Percentiles rank a stretch among this genome's conserved stretches.
Evolutionary conservation across 2,329 filamentous ascomycete genomes (phyloP).

Genomic region (Hymenoscyphus occultus): DNA sequence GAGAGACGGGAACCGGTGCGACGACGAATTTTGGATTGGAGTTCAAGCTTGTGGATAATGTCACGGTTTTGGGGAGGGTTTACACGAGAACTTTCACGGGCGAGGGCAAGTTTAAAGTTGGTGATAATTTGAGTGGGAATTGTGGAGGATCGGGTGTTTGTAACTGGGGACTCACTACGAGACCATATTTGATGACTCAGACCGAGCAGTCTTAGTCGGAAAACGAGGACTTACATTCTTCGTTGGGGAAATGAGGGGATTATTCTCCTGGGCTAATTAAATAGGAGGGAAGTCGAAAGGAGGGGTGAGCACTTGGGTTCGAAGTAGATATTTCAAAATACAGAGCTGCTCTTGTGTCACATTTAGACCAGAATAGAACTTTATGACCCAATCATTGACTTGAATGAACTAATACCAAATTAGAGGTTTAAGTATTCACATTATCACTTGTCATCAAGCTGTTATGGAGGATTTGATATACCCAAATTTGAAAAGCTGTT

Average conservation of each 20-base stretch:
- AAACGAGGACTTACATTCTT: background rate
- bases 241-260: background rate
- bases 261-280: background rate
- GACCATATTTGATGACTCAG: background rate
- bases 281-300: background rate
- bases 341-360: too few relatives aligned
- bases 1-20: background rate
- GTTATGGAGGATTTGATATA: too few relatives aligned
- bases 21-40: background rate
- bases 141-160: background rate
- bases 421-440: too few relatives aligned
- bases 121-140: background rate
- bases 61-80: background rate
- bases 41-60: slow-evolving; percentile 1
- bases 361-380: too few relatives aligned
- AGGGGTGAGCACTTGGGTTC: background rate
- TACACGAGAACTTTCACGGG: background rate
- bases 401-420: too few relatives aligned
- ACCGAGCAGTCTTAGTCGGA: background rate
- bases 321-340: too few relatives aligned
- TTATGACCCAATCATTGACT: too few relatives aligned
- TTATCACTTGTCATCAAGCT: too few relatives aligned
- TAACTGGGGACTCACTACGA: background rate
- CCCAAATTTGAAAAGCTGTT: too few relatives aligned
- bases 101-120: background rate